These are phyloP conservation scores for Psilocybe cubensis DNA, from an alignment of 768 basidiomycete genomes.

Conservation along the genomic window DNA sequence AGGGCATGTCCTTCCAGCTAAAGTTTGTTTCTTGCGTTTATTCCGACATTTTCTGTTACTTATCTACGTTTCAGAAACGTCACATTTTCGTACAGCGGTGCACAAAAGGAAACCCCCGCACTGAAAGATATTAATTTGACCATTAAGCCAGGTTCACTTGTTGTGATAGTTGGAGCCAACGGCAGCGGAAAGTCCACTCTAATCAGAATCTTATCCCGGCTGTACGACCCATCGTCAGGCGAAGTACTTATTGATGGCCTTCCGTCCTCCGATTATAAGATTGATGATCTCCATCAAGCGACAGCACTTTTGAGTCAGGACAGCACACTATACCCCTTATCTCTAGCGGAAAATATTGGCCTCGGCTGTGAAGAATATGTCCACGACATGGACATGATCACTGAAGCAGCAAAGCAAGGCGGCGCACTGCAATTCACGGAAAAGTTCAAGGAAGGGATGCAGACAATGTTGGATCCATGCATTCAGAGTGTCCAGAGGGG, in stretches of 20 bases:
- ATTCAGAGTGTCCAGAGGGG: slow-evolving; percentile 27
- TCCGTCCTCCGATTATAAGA: slow-evolving; percentile 39
- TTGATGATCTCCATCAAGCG: slow-evolving; percentile 43
- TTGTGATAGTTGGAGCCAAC: slow-evolving; percentile 62
- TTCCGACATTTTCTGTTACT: background rate
- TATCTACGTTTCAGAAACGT: slow-evolving; percentile 33
- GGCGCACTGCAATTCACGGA: slow-evolving; percentile 45
- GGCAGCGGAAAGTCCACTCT: slow-evolving; percentile 60
- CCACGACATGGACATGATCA: slow-evolving; percentile 24
- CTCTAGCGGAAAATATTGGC: slow-evolving; percentile 43
- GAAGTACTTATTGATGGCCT: slow-evolving; percentile 46
- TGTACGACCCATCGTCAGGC: slow-evolving; percentile 51
- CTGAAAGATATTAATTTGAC: slow-evolving; percentile 44
- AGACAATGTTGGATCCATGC: slow-evolving; percentile 42
- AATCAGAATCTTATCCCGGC: slow-evolving; percentile 50
- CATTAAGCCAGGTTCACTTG: slow-evolving; percentile 50
- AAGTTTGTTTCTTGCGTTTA: background rate
- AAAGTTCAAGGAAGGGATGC: slow-evolving; percentile 39
- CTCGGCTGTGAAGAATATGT: slow-evolving; percentile 29
- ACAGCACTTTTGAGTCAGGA: slow-evolving; percentile 55
- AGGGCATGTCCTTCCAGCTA: slow-evolving; percentile 10
- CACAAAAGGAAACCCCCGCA: slow-evolving; percentile 35
- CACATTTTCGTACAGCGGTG: slow-evolving; percentile 54
- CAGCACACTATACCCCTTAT: slow-evolving; percentile 50
- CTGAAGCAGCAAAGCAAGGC: slow-evolving; percentile 38